Evolutionary conservation across 1,139 yeast genomes (phyloP), one percentile per base, ranked within the genome.

Genomic region (Diutina rugosa): DNA sequence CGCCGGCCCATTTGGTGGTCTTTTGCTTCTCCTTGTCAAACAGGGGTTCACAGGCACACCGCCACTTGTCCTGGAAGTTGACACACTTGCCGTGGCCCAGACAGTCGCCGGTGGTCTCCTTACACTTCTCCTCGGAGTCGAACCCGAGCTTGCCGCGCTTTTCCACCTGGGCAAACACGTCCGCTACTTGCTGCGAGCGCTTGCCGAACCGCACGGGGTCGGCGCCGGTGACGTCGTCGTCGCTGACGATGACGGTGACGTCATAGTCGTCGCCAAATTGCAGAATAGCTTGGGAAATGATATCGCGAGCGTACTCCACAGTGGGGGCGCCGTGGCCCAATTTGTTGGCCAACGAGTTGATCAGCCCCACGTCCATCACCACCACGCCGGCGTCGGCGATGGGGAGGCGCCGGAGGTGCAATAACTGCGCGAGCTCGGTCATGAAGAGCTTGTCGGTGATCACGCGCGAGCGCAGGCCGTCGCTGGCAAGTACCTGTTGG

Each of bases 1-100:
- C 68, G 41, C 93, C 93, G 3, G 84, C 78, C 89, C 90, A 86
- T 59, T 72, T 69, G 52, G 85, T 81, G 35, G 90, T 84, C 60
- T 74, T 74, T 56, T 74, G 71, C 46, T 69, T 69, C 54, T 72
- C 70, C 61, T 73, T 67, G 65, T 81, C 73, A 59, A 68, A 72
- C 21, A 84, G 74, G 16, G 87, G 68, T 29, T 75, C 66, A 68
- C 91, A 85, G 53, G 72, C 70, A 70, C 93, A 86, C 51, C 75
- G 70, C 79, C 80, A 85, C 64, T 68, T 69, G 29, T 64, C 57
- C 29, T 71, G 70, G 30, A 69, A 59, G 62, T 76, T 68, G 30
- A 76, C 63, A 65, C 90, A 85, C 14, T 68, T 57, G n/a, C 93
- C 93, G 63, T 81, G 89, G 51, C 79, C 77, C 35, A 80, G 77